Percentiles rank a stretch among this genome's conserved stretches.
Evolutionary conservation across 192 early-diverging fungal species (phyloP).

Genomic region (Rhizophagus sp.): DNA sequence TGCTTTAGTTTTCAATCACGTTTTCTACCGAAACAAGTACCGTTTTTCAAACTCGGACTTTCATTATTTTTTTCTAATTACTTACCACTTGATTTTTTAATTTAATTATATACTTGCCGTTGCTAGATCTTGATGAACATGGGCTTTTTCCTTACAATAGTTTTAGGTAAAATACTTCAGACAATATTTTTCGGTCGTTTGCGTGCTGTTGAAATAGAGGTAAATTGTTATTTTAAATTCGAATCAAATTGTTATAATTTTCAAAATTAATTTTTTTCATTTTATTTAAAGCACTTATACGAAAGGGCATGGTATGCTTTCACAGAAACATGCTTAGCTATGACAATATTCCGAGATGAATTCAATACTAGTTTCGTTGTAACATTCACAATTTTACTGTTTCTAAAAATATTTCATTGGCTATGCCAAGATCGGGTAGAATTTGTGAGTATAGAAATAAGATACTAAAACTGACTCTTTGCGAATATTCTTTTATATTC

Average conservation of each 20-base stretch:
- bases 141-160: constrained; percentile 73
- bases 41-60: neutral
- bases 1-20: no score
- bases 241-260: neutral
- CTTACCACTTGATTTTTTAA: neutral
- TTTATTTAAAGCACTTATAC: constrained; percentile 78
- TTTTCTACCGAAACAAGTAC: no score
- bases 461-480: neutral
- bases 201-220: constrained; percentile 91
- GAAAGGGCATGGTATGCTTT: constrained; percentile 97
- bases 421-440: constrained; percentile 88
- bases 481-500: neutral
- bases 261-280: constrained; percentile 7
- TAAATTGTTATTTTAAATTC: constrained; percentile 34
- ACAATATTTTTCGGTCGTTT: constrained; percentile 89
- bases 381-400: constrained; percentile 84
- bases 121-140: constrained; percentile 77
- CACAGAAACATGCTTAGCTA: constrained; percentile 93
- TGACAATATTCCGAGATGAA: constrained; percentile 95
- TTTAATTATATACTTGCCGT: neutral
- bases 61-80: neutral
- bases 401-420: constrained; percentile 98
- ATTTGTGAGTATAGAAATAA: constrained; percentile 55
- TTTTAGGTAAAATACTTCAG: constrained; percentile 77
- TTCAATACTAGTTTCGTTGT: constrained; percentile 86